These are phyloP conservation scores for Penicillium manginii DNA, from an alignment of 495 filamentous ascomycete species.

Conservation along the genomic window DNA sequence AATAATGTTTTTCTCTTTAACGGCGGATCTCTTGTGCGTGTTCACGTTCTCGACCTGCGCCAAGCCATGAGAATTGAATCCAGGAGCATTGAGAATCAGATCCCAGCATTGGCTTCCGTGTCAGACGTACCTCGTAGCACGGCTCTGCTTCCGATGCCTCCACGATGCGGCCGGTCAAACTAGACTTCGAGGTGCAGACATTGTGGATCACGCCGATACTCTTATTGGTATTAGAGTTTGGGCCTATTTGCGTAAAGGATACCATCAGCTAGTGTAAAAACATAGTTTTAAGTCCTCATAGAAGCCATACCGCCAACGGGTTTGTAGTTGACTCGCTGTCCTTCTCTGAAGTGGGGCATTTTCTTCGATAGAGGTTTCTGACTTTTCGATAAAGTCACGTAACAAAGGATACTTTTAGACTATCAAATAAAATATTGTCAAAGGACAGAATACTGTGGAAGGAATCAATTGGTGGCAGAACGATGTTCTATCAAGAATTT, in stretches of 20 bases:
- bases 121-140: conserved; percentile 32
- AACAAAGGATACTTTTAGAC: too few species aligned
- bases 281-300: not conserved
- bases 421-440: too few species aligned
- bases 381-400: not conserved
- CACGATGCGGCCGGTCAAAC: conserved; percentile 31
- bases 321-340: conserved; percentile 38
- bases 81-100: not conserved
- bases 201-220: conserved; percentile 33
- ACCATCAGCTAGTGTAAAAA: not conserved
- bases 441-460: too few species aligned
- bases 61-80: conserved; percentile 10
- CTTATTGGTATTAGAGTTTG: conserved; percentile 33
- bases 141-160: conserved; percentile 28
- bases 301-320: conserved; percentile 37
- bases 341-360: conserved; percentile 33
- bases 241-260: conserved; percentile 18
- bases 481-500: not conserved
- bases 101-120: not conserved
- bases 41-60: conserved; percentile 38
- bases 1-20: conserved; percentile 42
- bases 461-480: too few species aligned
- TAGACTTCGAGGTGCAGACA: conserved; percentile 22
- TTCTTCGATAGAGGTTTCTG: not conserved
- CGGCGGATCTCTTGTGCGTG: conserved; percentile 37